Evolutionary conservation across 1,284 basidiomycete genomes (phyloP).

Genomic region (Lentinus polychrous): DNA sequence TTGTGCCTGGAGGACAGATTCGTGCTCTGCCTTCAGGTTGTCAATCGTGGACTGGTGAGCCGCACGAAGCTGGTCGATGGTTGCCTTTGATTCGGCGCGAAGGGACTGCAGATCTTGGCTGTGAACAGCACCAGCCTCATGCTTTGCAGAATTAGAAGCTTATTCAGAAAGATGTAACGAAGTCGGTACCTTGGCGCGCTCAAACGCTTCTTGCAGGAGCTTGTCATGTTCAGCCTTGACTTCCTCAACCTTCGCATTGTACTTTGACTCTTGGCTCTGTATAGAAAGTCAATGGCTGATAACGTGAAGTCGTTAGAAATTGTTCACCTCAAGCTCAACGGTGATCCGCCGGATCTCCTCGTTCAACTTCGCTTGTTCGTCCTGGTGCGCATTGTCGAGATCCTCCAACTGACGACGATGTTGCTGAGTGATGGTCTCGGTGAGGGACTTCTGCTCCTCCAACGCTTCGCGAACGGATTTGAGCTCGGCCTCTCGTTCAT

Average conservation of each 20-base stretch:
- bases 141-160: constrained; percentile 30
- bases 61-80: constrained; percentile 60
- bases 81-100: constrained; percentile 55
- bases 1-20: constrained; percentile 48
- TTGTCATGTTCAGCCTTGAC: constrained; percentile 64
- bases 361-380: constrained; percentile 43
- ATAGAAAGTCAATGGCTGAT: constrained; percentile 2
- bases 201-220: constrained; percentile 61
- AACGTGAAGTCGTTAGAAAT: constrained; percentile 1
- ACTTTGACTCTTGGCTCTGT: constrained; percentile 64
- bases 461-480: constrained; percentile 35
- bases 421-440: constrained; percentile 35
- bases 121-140: constrained; percentile 61
- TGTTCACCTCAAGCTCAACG: constrained; percentile 55
- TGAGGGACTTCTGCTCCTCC: constrained; percentile 42
- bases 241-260: constrained; percentile 56
- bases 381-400: constrained; percentile 34
- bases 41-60: constrained; percentile 56
- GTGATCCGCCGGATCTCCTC: constrained; percentile 52
- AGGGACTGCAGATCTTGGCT: constrained; percentile 63
- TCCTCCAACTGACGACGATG: constrained; percentile 31
- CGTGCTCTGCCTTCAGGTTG: constrained; percentile 56
- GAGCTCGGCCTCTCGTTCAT: constrained; percentile 41
- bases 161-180: not conserved
- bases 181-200: constrained; percentile 61